phyloP scores from a whole-genome alignment of 163 green algal species.

The Chloromonas sp. region DNA sequence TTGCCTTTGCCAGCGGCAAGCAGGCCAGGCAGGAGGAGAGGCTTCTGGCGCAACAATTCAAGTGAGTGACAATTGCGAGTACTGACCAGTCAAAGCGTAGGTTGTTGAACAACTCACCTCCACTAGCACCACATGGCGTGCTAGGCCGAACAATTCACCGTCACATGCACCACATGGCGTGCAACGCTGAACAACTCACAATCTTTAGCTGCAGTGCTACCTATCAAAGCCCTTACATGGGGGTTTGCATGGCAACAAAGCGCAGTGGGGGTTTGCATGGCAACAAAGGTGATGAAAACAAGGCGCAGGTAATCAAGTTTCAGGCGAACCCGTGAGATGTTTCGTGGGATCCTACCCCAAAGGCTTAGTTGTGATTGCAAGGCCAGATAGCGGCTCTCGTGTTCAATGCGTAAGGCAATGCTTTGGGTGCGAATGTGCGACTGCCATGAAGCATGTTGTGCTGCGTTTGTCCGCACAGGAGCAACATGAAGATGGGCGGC shows the following conservation, averaged over 20 bases:
- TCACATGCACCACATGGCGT: not conserved
- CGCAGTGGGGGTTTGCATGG: too few species aligned
- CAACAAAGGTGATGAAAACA: too few species aligned
- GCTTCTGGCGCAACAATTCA: conserved; percentile 33
- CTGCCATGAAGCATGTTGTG: not conserved
- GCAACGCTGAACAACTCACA: not conserved
- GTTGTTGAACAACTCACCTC: not conserved
- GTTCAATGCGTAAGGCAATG: not conserved
- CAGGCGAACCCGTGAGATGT: too few species aligned
- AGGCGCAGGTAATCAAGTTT: too few species aligned
- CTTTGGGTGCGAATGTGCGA: not conserved
- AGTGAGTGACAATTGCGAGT: conserved; percentile 10
- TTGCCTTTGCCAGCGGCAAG: conserved; percentile 79
- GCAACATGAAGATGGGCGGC: conserved; percentile 16
- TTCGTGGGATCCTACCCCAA: too few species aligned
- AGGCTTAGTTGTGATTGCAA: too few species aligned
- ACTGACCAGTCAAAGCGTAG: too few species aligned
- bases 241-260: too few species aligned
- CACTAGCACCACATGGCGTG: not conserved
- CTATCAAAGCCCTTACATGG: too few species aligned
- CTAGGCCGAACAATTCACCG: not conserved
- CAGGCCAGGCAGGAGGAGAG: conserved; percentile 47
- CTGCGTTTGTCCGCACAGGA: too few species aligned
- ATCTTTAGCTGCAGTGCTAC: not conserved
- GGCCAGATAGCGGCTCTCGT: not conserved